Evolutionary conservation across 768 basidiomycete species (phyloP).

Genomic region (Pleurotus giganteus): DNA sequence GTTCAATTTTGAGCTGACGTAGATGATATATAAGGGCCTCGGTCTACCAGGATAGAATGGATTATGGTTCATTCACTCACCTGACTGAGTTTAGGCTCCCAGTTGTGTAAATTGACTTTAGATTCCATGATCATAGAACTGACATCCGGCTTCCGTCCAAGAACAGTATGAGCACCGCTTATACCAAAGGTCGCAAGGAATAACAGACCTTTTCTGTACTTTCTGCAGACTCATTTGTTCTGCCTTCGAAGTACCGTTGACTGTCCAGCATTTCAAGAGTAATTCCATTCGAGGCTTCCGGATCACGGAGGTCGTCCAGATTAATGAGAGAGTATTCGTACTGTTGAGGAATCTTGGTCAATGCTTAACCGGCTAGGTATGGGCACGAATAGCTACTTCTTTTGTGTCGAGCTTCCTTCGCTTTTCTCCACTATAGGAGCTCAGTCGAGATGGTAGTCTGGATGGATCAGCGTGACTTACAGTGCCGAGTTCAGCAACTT

Average conservation of each 20-base stretch:
- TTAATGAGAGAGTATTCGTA: constrained; percentile 60
- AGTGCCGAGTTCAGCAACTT: constrained; percentile 78
- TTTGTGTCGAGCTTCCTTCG: constrained; percentile 48
- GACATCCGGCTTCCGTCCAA: constrained; percentile 45
- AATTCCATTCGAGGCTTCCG: constrained; percentile 64
- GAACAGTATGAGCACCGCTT: constrained; percentile 1
- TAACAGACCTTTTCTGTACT: neutral
- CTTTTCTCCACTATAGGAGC: constrained; percentile 56
- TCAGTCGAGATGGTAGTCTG: neutral
- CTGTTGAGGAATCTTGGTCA: constrained; percentile 19
- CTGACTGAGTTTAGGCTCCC: constrained; percentile 57
- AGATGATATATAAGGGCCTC: neutral
- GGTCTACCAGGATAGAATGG: neutral
- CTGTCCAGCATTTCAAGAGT: constrained; percentile 85
- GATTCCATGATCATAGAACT: constrained; percentile 46
- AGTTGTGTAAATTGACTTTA: constrained; percentile 46
- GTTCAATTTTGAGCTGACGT: constrained; percentile 63
- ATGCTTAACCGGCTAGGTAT: neutral
- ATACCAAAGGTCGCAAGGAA: neutral
- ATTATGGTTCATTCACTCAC: constrained; percentile 32
- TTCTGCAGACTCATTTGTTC: constrained; percentile 26
- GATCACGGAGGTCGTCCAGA: constrained; percentile 79
- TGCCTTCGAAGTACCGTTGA: constrained; percentile 78
- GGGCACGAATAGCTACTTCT: constrained; percentile 33
- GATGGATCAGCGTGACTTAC: constrained; percentile 32